A percentile compares a stretch with the other conserved stretches of the same genome.
Conservation (phyloP, 805 yeast genomes). For the Metschnikowia baotianmanensis region DNA sequence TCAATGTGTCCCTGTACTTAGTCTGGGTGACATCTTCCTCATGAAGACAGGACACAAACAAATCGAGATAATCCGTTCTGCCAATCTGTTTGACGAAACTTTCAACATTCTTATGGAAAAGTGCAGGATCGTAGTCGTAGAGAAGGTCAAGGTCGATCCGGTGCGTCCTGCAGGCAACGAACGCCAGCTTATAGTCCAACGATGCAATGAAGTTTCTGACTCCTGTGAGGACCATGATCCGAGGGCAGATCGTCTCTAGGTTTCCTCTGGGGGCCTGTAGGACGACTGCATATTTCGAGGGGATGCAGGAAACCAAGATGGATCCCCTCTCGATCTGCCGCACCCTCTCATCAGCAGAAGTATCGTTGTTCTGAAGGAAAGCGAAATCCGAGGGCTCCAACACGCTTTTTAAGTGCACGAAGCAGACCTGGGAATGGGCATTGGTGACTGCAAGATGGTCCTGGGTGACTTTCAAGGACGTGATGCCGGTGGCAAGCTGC, state of each 20-base stretch:
- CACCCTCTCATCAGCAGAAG: constrained; percentile 68
- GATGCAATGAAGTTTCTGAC: constrained; percentile 68
- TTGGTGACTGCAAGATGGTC: constrained; percentile 79
- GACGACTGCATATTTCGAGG: constrained; percentile 77
- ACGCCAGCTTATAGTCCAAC: constrained; percentile 67
- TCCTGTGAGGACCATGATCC: constrained; percentile 84
- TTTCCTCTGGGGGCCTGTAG: constrained; percentile 96
- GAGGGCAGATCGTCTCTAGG: constrained; percentile 87
- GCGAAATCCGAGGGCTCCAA: constrained; percentile 37
- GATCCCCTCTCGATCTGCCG: constrained; percentile 93
- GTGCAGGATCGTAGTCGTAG: constrained; percentile 79
- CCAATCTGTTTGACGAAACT: constrained; percentile 68
- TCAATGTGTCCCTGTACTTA: constrained; percentile 72
- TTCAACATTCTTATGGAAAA: constrained; percentile 63
- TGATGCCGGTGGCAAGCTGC: constrained; percentile 68
- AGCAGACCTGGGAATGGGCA: constrained; percentile 79
- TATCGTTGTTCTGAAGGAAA: constrained; percentile 22
- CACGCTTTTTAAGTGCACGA: constrained; percentile 61
- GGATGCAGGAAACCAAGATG: constrained; percentile 73
- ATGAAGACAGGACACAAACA: constrained; percentile 80
- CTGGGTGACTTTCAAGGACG: constrained; percentile 75
- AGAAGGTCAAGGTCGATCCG: constrained; percentile 87
- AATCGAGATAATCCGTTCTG: constrained; percentile 72
- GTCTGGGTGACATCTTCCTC: constrained; percentile 84
- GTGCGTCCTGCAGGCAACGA: constrained; percentile 80